Evolutionary conservation across 2,329 filamentous ascomycete genomes (phyloP).

Genomic region (Colletotrichum sojae): DNA sequence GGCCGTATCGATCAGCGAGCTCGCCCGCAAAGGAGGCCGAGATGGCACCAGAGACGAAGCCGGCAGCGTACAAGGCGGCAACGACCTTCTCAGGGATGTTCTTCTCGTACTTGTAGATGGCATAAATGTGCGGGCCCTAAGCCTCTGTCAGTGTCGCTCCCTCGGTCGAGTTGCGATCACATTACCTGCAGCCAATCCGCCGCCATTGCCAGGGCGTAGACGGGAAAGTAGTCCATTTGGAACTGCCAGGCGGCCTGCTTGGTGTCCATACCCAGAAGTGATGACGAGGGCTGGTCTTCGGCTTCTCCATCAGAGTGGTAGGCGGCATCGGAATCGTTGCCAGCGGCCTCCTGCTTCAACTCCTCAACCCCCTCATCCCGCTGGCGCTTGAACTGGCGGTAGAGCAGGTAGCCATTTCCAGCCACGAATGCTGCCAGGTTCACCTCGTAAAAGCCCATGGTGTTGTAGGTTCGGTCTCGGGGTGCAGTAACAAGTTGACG

Average conservation of each 20-base stretch:
- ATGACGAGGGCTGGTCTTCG: slow-evolving; percentile 25
- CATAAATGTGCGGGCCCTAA: slow-evolving; percentile 64
- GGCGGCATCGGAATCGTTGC: slow-evolving; percentile 22
- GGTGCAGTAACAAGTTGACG: neutral
- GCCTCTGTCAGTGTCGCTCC: slow-evolving; percentile 11
- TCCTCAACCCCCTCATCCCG: slow-evolving; percentile 20
- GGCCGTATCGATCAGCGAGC: slow-evolving; percentile 61
- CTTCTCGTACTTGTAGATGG: slow-evolving; percentile 66
- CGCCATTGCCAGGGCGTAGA: slow-evolving; percentile 49
- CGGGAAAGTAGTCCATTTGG: slow-evolving; percentile 45
- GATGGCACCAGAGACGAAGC: slow-evolving; percentile 64
- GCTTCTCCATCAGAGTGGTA: slow-evolving; percentile 26
- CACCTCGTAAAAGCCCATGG: slow-evolving; percentile 45
- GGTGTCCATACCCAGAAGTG: slow-evolving; percentile 26
- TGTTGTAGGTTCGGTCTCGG: neutral
- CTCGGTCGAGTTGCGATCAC: neutral
- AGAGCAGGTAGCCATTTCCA: slow-evolving; percentile 45
- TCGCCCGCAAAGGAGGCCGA: slow-evolving; percentile 58
- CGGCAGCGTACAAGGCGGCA: slow-evolving; percentile 60
- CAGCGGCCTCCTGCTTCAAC: slow-evolving; percentile 32
- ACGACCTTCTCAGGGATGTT: slow-evolving; percentile 59
- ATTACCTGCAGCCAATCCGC: slow-evolving; percentile 53
- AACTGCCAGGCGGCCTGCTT: slow-evolving; percentile 41
- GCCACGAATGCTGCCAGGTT: slow-evolving; percentile 44
- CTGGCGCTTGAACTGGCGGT: slow-evolving; percentile 43